A percentile compares a stretch with the other conserved stretches of the same genome.
Conservation (phyloP, 148 eudicot species). For the Euryodendron excelsum region DNA sequence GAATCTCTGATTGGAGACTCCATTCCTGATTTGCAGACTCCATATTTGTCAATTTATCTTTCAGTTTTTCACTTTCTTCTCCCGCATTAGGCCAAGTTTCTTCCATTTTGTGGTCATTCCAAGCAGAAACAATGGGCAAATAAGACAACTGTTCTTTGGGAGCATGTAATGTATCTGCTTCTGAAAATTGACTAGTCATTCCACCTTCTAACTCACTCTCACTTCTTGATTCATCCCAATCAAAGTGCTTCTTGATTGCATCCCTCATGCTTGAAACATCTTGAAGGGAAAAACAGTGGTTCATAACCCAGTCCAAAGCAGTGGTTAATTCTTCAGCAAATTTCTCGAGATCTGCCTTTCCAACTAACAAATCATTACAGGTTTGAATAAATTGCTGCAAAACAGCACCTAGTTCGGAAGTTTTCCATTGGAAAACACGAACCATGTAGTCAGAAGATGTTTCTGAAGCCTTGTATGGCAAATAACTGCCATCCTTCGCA, state of each 20-base stretch:
- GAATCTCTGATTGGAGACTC: conserved; percentile 29
- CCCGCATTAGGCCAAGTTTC: conserved; percentile 14
- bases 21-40: conserved; percentile 33
- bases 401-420: conserved; percentile 54
- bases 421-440: conserved; percentile 75
- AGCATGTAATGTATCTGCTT: conserved; percentile 28
- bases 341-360: conserved; percentile 46
- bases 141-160: conserved; percentile 17
- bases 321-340: conserved; percentile 49
- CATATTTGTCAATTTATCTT: conserved; percentile 20
- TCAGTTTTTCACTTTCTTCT: conserved; percentile 26
- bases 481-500: conserved; percentile 16
- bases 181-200: conserved; percentile 25
- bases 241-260: conserved; percentile 39
- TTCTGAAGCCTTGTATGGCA: conserved; percentile 24
- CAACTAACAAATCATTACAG: conserved; percentile 51
- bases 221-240: conserved; percentile 31
- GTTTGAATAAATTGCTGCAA: conserved; percentile 43
- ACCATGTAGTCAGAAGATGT: conserved; percentile 38
- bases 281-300: conserved; percentile 70
- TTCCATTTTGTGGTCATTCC: conserved; percentile 18
- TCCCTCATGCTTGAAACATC: conserved; percentile 75
- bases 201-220: conserved; percentile 52
- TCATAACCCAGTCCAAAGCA: conserved; percentile 66
- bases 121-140: conserved; percentile 21